phyloP scores from a whole-genome alignment of 1,139 yeast species.

The Protomyces arabidopsidicola region DNA sequence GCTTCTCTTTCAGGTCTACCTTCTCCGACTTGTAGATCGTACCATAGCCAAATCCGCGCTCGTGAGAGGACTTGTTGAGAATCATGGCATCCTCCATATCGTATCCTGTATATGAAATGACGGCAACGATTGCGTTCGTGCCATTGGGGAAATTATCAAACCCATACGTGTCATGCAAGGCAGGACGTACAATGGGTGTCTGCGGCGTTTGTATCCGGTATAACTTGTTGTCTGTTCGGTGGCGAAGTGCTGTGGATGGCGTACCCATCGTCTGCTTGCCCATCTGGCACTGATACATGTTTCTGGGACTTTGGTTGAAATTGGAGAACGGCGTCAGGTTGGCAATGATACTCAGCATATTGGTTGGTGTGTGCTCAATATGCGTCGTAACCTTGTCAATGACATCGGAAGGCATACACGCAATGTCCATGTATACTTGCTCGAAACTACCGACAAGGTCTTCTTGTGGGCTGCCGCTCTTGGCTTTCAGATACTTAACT shows the following conservation, averaged over 20 bases:
- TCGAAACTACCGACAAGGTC: conserved; percentile 96
- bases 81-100: conserved; percentile 99
- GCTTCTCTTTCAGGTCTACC: conserved; percentile 68
- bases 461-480: conserved; percentile 40
- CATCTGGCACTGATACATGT: conserved; percentile 99
- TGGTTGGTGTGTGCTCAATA: conserved; percentile 92
- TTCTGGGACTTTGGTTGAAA: conserved; percentile 98
- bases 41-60: conserved; percentile 97
- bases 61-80: conserved; percentile 92
- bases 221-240: conserved; percentile 90
- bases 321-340: conserved; percentile 96
- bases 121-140: conserved; percentile 97
- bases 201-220: conserved; percentile 93
- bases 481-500: conserved; percentile 74
- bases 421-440: conserved; percentile 94
- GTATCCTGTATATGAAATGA: conserved; percentile 95
- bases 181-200: conserved; percentile 94
- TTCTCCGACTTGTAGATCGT: conserved; percentile 92
- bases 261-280: conserved; percentile 99
- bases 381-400: conserved; percentile 77
- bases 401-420: conserved; percentile 91
- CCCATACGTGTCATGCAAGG: conserved; percentile 89
- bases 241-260: conserved; percentile 90
- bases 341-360: conserved; percentile 87
- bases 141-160: conserved; percentile 99